Evolutionary conservation across 2,329 filamentous ascomycete genomes (phyloP), one percentile per base, ranked within the genome.

Genomic region (Simplicillium sp.): DNA sequence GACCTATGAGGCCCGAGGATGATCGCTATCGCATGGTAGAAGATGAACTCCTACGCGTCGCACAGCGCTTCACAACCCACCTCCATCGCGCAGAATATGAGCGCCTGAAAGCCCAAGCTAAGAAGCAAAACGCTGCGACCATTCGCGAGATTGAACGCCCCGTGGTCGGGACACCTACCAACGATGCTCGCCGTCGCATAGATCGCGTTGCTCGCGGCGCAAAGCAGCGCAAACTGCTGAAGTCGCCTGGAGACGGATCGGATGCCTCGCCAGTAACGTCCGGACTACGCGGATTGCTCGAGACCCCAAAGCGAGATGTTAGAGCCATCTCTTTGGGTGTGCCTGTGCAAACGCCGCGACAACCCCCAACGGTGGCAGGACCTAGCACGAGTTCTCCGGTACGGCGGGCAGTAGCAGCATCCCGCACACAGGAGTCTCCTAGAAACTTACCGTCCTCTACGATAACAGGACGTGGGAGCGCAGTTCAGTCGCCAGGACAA

Each of bases 11-110:
- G 3, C 68, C 77, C 36, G 80, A 79, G n/a, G 86, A 92, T 56
- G 84, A 89, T 54, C 64, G 63, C 41, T 90, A 77, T 59, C 80
- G 84, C 51, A 89, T 90, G 82, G 86, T 92, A 0, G 86, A 90
- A 58, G 86, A 92, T 51, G 85, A 90, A 49, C 77, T 92, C 47
- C 62, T 82, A 15, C 64, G 72, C 13, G 75, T 79, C 0, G 85
- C 85, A 0, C 74, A 77, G 39, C 64, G 68, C 3, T 90, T 86
- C 59, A 90, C 85, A 0, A 71, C 73, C 5, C 84, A 88, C 56
- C 70, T 90, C 2, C 84, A 89, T 54, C 75, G 79, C n/a, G 82
- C 79, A 13, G 84, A 88, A 57, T 90, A 90, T 55, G 69, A 78
- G 43, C 73, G 80, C 4, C 70, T 86, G 35, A 83, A 82, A 56